Base-by-base conservation (phyloP, 164 flowering plant genomes). In the Tetrastigma voinierianum region DNA sequence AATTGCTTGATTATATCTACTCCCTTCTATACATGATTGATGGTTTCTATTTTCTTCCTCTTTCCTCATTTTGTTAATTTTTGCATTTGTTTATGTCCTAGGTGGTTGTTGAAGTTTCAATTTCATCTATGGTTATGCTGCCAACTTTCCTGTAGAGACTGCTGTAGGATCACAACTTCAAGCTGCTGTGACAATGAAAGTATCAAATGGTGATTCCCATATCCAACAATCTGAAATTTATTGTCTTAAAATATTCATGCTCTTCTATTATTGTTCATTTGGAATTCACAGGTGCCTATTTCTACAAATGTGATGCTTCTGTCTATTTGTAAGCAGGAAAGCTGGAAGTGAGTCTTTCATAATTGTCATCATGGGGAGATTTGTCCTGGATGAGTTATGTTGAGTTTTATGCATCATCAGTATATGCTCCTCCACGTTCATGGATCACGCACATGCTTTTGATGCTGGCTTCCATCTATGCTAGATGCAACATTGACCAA, bases 301-400 rank as follows among this genome's bases (percentile, higher is more conserved):
- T 81, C 70, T 73, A 79, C 66, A 83, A 75, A 57, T 95, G 98
- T 70, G 96, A 95, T 84, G 89, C 96, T 95, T 95, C 70, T 74
- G 70, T 76, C 77, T 87, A 23, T 72, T 66, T 40, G 67, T 90
- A 66, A 81, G 67, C 70, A 91, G 98, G 98, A 83, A 78, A 68
- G 66, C 78, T 59, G 92, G 86, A 77, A 82, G 85, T 43, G 92
- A 87, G 51, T 72, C 82, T 58, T 91, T 95, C 64, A 69, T 69
- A 32, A 76, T 94, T 65, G 84, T 74, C 61, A 82, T 86, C 69
- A 87, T 70, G 62, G 51, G 23, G 77, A 79, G 57, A 25, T 48
- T 15, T 57, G 18, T 64, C 57, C 61, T 76, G 51, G 78, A 78
- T 51, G 64, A 65, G 54, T 46, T 65, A 19, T 47, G 23, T 18